Evolutionary conservation across 2,329 filamentous ascomycete genomes (phyloP), one percentile per base, ranked within the genome.

Genomic region (Capronia coronata): DNA sequence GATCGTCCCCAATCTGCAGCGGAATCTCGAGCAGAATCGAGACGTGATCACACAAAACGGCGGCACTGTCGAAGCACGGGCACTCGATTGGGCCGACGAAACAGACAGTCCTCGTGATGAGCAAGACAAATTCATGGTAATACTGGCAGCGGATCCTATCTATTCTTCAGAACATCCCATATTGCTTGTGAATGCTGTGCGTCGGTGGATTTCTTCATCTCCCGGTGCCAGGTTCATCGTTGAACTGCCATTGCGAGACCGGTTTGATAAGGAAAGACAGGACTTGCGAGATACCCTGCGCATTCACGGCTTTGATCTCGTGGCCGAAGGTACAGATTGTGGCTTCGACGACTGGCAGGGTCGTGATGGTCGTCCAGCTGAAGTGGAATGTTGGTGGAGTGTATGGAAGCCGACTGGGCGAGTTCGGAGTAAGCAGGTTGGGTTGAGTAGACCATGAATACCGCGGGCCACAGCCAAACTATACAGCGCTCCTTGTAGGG

Each of bases 121-220:
- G 4, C 60, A 65, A 19, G 66, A 68, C 34, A 66, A 63, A 37
- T 74, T 70, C 57, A 65, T 84, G 73, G 71, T 95, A 47, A 80
- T 97, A 37, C 75, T 98, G 2, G 87, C 82, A 1, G 88, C 91
- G 2, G 93, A 98, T 66, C 79, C 87, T 0, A 72, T 98, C 16
- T 97, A 97, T 67, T 88, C 90, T 39, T 77, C 89, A 42, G 77
- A 86, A 2, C 93, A 97, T 63, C 88, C 91, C 0, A 68, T 66
- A 2, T 78, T 93, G 61, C 76, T 97, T 18, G 81, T 83, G 0
- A 73, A 80, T 11, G 83, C 86, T 11, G 82, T 97, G 38, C 68
- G 74, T 8, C 69, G 76, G 32, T 87, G 89, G 68, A 73, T 96
- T 9, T 75, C 75, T 7, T 67, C 72, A 11, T 73, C 72, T 2